phyloP scores from a whole-genome alignment of 805 yeast genomes.

The Teunomyces atbi region DNA sequence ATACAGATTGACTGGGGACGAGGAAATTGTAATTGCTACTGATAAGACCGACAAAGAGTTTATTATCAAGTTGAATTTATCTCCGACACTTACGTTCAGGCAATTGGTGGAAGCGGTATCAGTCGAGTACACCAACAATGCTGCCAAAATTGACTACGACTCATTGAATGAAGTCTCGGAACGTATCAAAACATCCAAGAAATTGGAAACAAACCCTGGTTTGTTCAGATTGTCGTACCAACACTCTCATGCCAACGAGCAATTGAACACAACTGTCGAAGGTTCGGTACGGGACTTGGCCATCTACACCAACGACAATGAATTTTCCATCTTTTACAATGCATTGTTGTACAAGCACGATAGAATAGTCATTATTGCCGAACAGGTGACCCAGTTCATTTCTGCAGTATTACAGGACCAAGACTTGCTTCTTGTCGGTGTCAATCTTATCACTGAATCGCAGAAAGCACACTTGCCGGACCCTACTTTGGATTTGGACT shows the following conservation, averaged over 20 bases:
- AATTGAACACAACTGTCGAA: constrained; percentile 44
- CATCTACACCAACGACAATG: constrained; percentile 36
- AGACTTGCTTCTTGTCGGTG: constrained; percentile 50
- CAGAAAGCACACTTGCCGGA: constrained; percentile 72
- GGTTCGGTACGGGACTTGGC: constrained; percentile 69
- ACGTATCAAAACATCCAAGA: constrained; percentile 47
- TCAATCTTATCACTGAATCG: constrained; percentile 65
- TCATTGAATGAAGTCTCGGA: constrained; percentile 56
- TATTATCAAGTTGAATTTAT: constrained; percentile 61
- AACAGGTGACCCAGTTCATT: constrained; percentile 64
- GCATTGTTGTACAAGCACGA: constrained; percentile 67
- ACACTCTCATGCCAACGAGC: constrained; percentile 38
- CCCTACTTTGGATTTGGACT: constrained; percentile 82
- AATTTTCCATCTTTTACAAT: constrained; percentile 62
- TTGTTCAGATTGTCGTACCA: constrained; percentile 62
- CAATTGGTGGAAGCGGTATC: constrained; percentile 50
- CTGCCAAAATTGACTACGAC: constrained; percentile 39
- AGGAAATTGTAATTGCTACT: constrained; percentile 85
- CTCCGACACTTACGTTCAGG: constrained; percentile 52
- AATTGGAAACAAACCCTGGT: constrained; percentile 57
- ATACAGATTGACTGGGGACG: constrained; percentile 87
- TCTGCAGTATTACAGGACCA: constrained; percentile 33
- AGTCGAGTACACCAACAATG: constrained; percentile 36
- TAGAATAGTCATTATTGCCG: constrained; percentile 67
- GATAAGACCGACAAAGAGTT: constrained; percentile 47